Evolutionary conservation across 2,329 filamentous ascomycete species (phyloP).

Genomic region (Cercospora sojina): DNA sequence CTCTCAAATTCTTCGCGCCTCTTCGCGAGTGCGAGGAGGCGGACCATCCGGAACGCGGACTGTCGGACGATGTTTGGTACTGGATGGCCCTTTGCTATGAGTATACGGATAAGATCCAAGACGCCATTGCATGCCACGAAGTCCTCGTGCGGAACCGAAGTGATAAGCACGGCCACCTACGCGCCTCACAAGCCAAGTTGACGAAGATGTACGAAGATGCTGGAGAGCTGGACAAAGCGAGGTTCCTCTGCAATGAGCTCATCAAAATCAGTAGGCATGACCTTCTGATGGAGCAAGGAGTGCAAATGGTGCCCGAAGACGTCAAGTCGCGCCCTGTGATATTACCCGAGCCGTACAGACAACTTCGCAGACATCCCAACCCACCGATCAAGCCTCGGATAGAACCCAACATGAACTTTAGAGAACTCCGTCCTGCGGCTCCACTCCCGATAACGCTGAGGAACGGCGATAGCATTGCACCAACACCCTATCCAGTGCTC

Average conservation of each 20-base stretch:
- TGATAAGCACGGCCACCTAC: slow-evolving; percentile 18
- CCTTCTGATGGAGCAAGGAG: slow-evolving; percentile 26
- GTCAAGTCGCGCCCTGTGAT: slow-evolving; percentile 11
- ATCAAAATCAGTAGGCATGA: slow-evolving; percentile 57
- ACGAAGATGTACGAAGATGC: slow-evolving; percentile 77
- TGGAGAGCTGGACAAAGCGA: slow-evolving; percentile 71
- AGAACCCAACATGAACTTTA: slow-evolving; percentile 11
- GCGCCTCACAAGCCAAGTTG: slow-evolving; percentile 44
- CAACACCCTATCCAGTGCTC: slow-evolving; percentile 4
- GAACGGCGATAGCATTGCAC: slow-evolving; percentile 5
- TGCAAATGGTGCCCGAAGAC: slow-evolving; percentile 26
- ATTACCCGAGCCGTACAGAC: slow-evolving; percentile 7
- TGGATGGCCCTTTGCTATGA: slow-evolving; percentile 68
- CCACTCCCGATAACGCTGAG: slow-evolving; percentile 5
- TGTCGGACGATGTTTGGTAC: slow-evolving; percentile 52
- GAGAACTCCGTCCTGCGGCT: slow-evolving; percentile 4
- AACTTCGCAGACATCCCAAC: slow-evolving; percentile 6
- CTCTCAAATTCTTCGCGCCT: slow-evolving; percentile 59
- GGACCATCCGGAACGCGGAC: slow-evolving; percentile 25
- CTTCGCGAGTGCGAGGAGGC: slow-evolving; percentile 44
- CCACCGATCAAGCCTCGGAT: slow-evolving; percentile 10
- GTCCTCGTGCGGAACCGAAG: slow-evolving; percentile 55
- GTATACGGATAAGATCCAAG: slow-evolving; percentile 59
- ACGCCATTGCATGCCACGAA: slow-evolving; percentile 76
- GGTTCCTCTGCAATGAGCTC: slow-evolving; percentile 73